Conservation (phyloP, 129 eudicot genomes). For the Logfia minima region DNA sequence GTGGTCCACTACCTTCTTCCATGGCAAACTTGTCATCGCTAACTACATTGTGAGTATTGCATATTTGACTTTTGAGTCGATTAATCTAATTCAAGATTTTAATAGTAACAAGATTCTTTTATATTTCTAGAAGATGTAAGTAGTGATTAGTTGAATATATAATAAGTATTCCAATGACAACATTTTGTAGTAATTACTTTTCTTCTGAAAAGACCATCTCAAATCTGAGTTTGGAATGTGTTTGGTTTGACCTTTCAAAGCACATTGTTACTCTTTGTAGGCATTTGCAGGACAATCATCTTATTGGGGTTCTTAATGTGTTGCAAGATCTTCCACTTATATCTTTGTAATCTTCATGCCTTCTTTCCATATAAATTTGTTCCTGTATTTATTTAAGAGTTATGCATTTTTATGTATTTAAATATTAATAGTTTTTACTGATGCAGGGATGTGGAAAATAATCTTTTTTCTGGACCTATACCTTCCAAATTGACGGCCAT, state of each 20-base stretch:
- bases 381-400: not conserved
- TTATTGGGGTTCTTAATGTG: slow-evolving; percentile 69
- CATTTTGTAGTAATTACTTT: not conserved
- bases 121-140: not conserved
- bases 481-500: slow-evolving; percentile 60
- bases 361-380: slow-evolving; percentile 1
- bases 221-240: slow-evolving; percentile 11
- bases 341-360: slow-evolving; percentile 54
- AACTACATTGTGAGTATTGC: slow-evolving; percentile 62
- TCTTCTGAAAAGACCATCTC: not conserved
- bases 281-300: slow-evolving; percentile 78
- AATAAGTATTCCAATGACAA: not conserved
- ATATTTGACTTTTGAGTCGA: slow-evolving; percentile 3
- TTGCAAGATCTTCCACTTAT: slow-evolving; percentile 75
- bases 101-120: not conserved
- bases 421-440: slow-evolving; percentile 19
- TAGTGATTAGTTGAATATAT: not conserved
- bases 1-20: slow-evolving; percentile 79
- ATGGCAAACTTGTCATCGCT: slow-evolving; percentile 66
- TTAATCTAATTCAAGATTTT: not conserved
- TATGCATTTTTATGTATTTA: slow-evolving; percentile 7
- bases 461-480: slow-evolving; percentile 91
- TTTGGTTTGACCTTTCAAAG: slow-evolving; percentile 6
- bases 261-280: slow-evolving; percentile 37
- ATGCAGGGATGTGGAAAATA: slow-evolving; percentile 78